These are phyloP conservation scores for Cystobasidium tubakii DNA, from an alignment of 768 basidiomycete species.

Conservation along the genomic window DNA sequence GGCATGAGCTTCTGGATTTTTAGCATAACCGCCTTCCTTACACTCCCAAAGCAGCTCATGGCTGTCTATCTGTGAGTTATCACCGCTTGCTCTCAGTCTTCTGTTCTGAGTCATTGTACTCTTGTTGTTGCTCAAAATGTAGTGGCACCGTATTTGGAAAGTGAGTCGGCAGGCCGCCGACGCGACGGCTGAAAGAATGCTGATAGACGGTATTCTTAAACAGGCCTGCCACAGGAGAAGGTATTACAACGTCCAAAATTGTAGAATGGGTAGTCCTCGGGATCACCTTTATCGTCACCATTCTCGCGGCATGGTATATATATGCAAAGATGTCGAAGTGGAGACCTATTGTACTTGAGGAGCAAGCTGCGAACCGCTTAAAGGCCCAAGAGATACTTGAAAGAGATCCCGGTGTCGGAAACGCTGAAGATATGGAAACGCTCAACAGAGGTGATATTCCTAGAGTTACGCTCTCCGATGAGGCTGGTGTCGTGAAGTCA, in stretches of 20 bases:
- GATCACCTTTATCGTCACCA: constrained; percentile 65
- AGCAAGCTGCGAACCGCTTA: constrained; percentile 18
- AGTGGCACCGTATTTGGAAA: constrained; percentile 36
- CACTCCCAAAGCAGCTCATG: constrained; percentile 83
- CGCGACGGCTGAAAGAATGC: neutral
- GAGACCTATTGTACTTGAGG: constrained; percentile 46
- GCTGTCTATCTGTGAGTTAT: constrained; percentile 61
- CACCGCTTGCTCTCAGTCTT: no score
- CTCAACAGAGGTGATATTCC: neutral
- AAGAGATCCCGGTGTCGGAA: neutral
- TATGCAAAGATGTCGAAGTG: constrained; percentile 59
- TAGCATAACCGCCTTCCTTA: constrained; percentile 69
- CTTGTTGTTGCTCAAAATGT: neutral
- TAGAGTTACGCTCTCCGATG: neutral
- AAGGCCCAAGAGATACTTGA: neutral
- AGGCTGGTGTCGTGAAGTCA: neutral
- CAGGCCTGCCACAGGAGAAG: constrained; percentile 1
- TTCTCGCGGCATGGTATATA: constrained; percentile 79
- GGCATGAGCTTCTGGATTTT: constrained; percentile 78
- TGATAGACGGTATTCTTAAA: neutral
- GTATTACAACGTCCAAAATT: constrained; percentile 53
- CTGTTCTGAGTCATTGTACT: neutral
- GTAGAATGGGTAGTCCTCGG: constrained; percentile 66
- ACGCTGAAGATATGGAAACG: neutral
- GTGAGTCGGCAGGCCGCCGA: neutral